phyloP scores from a whole-genome alignment of 1,284 basidiomycete species.

The Tilletia setariae region DNA sequence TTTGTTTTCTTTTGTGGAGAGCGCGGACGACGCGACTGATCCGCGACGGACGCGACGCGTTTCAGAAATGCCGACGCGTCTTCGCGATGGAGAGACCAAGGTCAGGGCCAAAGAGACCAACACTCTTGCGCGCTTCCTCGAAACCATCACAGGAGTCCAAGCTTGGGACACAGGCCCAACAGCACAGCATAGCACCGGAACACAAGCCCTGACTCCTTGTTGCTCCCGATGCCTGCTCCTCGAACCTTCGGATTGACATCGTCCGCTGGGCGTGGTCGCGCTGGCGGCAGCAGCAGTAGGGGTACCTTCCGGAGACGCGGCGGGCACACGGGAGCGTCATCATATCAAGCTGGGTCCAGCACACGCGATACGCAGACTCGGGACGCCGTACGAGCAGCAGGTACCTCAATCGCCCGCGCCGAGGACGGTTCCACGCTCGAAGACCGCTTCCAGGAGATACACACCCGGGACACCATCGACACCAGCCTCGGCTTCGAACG shows the following conservation, averaged over 20 bases:
- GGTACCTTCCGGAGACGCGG: conserved; percentile 8
- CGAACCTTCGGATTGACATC: conserved; percentile 12
- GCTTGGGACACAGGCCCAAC: too few relatives aligned
- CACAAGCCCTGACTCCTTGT: too few relatives aligned
- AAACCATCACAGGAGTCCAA: too few relatives aligned
- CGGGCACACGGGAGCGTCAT: background rate
- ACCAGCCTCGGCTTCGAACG: conserved; percentile 79
- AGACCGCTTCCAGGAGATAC: conserved; percentile 49
- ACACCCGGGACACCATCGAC: conserved; percentile 75
- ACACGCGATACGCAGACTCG: background rate
- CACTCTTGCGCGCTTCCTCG: too few relatives aligned
- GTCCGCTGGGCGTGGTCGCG: conserved; percentile 5
- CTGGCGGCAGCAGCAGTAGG: conserved; percentile 2
- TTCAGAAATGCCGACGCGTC: too few relatives aligned
- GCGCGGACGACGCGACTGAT: too few relatives aligned
- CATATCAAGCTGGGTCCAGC: background rate
- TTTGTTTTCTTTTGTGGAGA: too few relatives aligned
- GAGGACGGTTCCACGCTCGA: conserved; percentile 47
- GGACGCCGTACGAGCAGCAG: background rate
- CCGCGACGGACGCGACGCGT: too few relatives aligned
- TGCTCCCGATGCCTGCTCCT: background rate
- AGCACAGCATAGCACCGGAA: too few relatives aligned
- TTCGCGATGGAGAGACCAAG: too few relatives aligned
- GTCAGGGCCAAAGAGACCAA: too few relatives aligned
- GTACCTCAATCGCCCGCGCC: background rate